These are phyloP conservation scores for Fusarium miscanthi DNA, from an alignment of 2,329 filamentous ascomycete species.

Conservation along the genomic window DNA sequence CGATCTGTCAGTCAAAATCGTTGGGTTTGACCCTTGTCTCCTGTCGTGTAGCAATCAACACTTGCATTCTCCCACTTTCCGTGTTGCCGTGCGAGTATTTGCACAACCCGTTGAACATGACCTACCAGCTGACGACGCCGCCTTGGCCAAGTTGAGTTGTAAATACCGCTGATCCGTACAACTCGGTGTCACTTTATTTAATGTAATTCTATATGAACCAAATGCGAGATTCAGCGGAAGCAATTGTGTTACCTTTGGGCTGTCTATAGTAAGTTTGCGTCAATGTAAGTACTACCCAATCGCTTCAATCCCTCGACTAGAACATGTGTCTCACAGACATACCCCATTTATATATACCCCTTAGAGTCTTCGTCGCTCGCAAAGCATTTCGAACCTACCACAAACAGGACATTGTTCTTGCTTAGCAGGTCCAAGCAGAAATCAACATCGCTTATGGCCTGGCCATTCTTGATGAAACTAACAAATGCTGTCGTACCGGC, in stretches of 20 bases:
- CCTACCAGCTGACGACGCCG: conserved; percentile 40
- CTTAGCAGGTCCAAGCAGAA: conserved; percentile 77
- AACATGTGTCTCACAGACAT: conserved; percentile 77
- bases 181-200: neutral
- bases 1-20: conserved; percentile 3
- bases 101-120: conserved; percentile 3
- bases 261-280: conserved; percentile 13
- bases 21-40: conserved; percentile 23
- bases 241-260: neutral
- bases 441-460: conserved; percentile 75
- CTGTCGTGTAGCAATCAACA: conserved; percentile 28
- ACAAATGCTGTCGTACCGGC: conserved; percentile 86
- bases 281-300: conserved; percentile 55
- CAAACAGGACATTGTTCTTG: conserved; percentile 77
- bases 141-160: conserved; percentile 36
- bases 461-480: conserved; percentile 70
- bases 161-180: conserved; percentile 37
- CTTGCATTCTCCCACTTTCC: conserved; percentile 33
- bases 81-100: conserved; percentile 16
- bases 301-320: conserved; percentile 71
- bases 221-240: neutral
- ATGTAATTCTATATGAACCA: conserved; percentile 9
- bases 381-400: conserved; percentile 80
- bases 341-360: conserved; percentile 83
- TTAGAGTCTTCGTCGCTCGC: conserved; percentile 73